Percentiles rank a stretch among this genome's conserved stretches.
Evolutionary conservation across 805 yeast genomes (phyloP).

Genomic region (Wickerhamomyces pijperi): DNA sequence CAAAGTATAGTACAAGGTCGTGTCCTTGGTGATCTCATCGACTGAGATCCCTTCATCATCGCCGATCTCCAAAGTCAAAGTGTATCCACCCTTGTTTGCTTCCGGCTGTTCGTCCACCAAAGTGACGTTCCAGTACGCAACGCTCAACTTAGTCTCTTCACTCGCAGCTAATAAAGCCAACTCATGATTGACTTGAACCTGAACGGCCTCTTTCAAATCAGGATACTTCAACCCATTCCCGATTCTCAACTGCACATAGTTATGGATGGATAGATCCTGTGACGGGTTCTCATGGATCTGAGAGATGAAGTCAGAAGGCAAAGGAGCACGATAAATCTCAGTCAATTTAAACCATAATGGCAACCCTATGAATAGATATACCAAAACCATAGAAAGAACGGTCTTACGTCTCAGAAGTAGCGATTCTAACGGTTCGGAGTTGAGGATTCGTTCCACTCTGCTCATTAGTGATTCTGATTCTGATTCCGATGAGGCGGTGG

Average conservation of each 20-base stretch:
- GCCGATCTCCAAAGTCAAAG: conserved; percentile 26
- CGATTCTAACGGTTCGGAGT: conserved; percentile 12
- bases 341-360: conserved; percentile 32
- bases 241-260: conserved; percentile 31
- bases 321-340: conserved; percentile 28
- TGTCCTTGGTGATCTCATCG: conserved; percentile 28
- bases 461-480: not conserved
- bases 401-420: conserved; percentile 14
- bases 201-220: conserved; percentile 50
- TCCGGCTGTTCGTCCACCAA: conserved; percentile 13
- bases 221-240: conserved; percentile 45
- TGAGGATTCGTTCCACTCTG: conserved; percentile 4
- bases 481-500: too few relatives aligned
- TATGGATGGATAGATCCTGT: conserved; percentile 29
- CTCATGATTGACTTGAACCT: conserved; percentile 32
- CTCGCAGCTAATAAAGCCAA: conserved; percentile 17
- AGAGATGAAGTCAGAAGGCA: conserved; percentile 26
- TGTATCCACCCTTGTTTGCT: conserved; percentile 19
- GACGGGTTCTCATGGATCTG: conserved; percentile 26
- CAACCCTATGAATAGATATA: conserved; percentile 25
- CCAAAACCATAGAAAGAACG: conserved; percentile 10
- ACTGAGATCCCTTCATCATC: conserved; percentile 33
- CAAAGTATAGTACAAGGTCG: conserved; percentile 29
- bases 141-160: conserved; percentile 15
- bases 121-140: conserved; percentile 26